A percentile compares a stretch with the other conserved stretches of the same genome.
Conservation (phyloP, 192 early-diverging fungal genomes). For the Linnemannia hyalina region DNA sequence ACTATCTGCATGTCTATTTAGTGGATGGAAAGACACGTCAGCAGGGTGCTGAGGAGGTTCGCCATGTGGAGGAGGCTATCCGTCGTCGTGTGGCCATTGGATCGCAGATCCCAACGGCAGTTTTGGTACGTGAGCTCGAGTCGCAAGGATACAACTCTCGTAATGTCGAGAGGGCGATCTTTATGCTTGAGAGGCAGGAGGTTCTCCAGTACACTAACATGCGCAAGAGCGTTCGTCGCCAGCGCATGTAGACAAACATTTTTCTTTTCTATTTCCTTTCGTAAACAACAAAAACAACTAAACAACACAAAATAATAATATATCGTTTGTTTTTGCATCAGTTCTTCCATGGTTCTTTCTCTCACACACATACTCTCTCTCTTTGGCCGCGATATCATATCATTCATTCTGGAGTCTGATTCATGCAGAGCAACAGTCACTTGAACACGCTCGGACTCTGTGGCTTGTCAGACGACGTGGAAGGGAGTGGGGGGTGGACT, state of each 20-base stretch:
- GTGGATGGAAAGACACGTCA: conserved; percentile 85
- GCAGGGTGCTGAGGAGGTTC: conserved; percentile 82
- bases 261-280: background rate
- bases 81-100: conserved; percentile 90
- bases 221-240: conserved; percentile 65
- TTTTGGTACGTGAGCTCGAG: conserved; percentile 65
- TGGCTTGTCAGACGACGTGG: background rate
- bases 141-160: conserved; percentile 61
- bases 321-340: background rate
- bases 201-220: conserved; percentile 85
- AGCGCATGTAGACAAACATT: conserved; percentile 26
- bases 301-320: background rate
- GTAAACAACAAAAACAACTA: background rate
- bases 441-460: background rate
- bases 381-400: too few relatives aligned
- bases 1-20: conserved; percentile 24
- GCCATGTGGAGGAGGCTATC: conserved; percentile 86
- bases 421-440: too few relatives aligned
- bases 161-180: conserved; percentile 73
- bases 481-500: background rate
- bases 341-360: too few relatives aligned
- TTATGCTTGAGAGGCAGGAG: conserved; percentile 85
- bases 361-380: too few relatives aligned
- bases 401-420: too few relatives aligned
- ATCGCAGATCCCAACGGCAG: conserved; percentile 71